Base-by-base conservation (phyloP, 2,329 filamentous ascomycete genomes). In the Pseudogymnoascus sp. region DNA sequence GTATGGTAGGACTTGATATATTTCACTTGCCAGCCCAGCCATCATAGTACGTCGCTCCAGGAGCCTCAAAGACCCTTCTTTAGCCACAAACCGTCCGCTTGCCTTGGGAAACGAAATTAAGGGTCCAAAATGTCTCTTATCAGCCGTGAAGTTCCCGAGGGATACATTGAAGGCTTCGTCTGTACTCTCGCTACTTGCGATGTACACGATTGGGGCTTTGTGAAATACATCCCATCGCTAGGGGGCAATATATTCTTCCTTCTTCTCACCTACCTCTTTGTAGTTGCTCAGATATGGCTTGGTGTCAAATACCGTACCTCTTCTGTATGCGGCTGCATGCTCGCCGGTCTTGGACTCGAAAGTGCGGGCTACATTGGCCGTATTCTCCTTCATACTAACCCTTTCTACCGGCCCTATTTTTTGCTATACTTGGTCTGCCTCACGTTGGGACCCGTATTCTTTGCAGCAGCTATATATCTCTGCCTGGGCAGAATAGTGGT, bases 381-480 rank as follows among this genome's bases (percentile, higher is more conserved):
- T 21, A 69, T 86, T 33, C 71, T 81, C 60, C 75, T 85, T 71
- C 73, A 81, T 70, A 67, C 76, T 59, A 81, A 85, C 66, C 80
- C 81, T 0, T 85, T 80, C 72, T 71, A 74, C 38, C 66, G 72
- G 2, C 66, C 73, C 15, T 77, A 76, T 0, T 85, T 85, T 68
- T 73, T 84, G 59, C 71, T 81, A 65, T 82, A 79, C 65, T 81
- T 85, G 60, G 79, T 81, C 66, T 79, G 77, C 63, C 71, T 85
- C 21, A 82, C 83, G 44, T 79, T 86, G 33, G 80, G 78, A 0
- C 83, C 83, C 0, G 82, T 80, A 2, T 84, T 85, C 68, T 68
- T 85, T 60, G 77, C 81, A 2, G 83, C 81, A 0, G 80, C 78
- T 15, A 79, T 86, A 66, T 86, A 86, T 69, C 72, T 85, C 21